Evolutionary conservation across 169 alveolate genomes (phyloP).

Genomic region (Plasmodium berghei): DNA sequence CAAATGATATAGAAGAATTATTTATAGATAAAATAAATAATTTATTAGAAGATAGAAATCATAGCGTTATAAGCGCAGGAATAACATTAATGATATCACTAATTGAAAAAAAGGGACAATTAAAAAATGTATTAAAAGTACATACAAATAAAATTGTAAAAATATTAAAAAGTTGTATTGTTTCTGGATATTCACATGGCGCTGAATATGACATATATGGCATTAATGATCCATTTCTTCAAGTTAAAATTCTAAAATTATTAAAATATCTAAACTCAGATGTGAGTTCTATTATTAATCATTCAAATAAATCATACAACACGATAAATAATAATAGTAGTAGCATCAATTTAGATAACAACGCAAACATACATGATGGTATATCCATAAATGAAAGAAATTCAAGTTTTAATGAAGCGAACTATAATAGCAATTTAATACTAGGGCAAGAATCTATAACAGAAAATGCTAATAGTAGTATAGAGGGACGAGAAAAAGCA

Average conservation of each 20-base stretch:
- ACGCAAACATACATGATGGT: background rate
- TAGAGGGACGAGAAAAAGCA: background rate
- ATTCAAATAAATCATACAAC: no score
- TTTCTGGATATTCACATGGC: constrained; percentile 75
- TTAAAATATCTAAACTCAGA: constrained; percentile 76
- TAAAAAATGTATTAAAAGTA: constrained; percentile 75
- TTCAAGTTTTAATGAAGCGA: constrained; percentile 69
- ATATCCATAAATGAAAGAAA: background rate
- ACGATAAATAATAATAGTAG: no score
- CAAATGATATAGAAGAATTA: constrained; percentile 87
- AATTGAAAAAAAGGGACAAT: constrained; percentile 90
- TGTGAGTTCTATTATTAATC: background rate
- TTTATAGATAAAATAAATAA: constrained; percentile 90
- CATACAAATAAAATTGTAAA: constrained; percentile 77
- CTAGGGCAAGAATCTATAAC: background rate
- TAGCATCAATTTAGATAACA: no score
- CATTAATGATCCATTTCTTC: constrained; percentile 83
- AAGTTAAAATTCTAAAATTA: constrained; percentile 80
- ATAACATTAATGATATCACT: constrained; percentile 93
- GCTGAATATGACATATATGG: constrained; percentile 81
- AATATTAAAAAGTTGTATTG: constrained; percentile 76
- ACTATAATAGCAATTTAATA: background rate
- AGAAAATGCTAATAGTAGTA: constrained; percentile 4
- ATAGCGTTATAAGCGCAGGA: constrained; percentile 96
- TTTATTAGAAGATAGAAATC: constrained; percentile 96